Percentiles rank a stretch among this genome's conserved stretches.
Evolutionary conservation across 305 asterid species (phyloP).

Genomic region (Fraxinus paxiana): DNA sequence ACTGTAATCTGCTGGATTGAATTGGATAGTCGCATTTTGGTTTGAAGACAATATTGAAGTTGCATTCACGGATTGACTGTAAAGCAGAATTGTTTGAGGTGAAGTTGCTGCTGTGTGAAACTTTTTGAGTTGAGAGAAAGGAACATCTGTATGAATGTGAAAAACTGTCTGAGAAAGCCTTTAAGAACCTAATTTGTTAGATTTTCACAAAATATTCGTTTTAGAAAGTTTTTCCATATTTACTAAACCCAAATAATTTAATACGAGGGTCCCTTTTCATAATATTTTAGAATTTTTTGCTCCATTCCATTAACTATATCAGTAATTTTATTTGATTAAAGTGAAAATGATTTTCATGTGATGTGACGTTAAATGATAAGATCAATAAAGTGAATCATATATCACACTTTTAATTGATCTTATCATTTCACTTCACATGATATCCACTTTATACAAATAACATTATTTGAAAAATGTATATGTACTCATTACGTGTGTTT

Average conservation of each 20-base stretch:
- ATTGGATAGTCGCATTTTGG: background rate
- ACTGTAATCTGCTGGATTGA: background rate
- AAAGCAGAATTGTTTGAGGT: background rate
- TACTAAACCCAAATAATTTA: background rate
- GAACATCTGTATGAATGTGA: constrained; percentile 23
- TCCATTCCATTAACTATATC: no score
- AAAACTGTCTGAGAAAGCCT: background rate
- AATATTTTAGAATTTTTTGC: background rate
- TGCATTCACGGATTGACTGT: background rate
- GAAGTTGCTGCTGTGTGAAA: constrained; percentile 14
- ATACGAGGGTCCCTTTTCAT: background rate
- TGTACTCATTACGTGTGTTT: no score
- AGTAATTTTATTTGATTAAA: no score
- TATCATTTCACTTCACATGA: no score
- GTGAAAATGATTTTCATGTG: no score
- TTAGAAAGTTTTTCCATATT: background rate
- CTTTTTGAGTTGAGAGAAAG: constrained; percentile 31
- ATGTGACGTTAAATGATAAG: background rate
- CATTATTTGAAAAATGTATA: no score
- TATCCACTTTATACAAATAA: background rate
- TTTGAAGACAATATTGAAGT: background rate
- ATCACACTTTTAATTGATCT: background rate
- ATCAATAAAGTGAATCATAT: background rate
- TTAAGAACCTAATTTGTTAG: background rate
- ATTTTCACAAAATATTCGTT: background rate